phyloP scores from a whole-genome alignment of 257 asterid species.

The Gardenia jasminoides region DNA sequence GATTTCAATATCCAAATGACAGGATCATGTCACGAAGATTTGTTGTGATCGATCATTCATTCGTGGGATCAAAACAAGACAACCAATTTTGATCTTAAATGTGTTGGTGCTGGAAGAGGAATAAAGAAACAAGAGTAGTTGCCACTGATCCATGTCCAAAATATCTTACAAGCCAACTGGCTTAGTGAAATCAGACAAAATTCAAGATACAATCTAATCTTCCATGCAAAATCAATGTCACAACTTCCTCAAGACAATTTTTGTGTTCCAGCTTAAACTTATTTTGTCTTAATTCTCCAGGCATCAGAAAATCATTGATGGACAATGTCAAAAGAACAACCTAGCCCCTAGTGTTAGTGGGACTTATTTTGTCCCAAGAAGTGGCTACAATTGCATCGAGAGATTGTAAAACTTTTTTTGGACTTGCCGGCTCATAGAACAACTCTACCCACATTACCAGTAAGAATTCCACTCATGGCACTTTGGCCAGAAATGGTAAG shows the following conservation, averaged over 20 bases:
- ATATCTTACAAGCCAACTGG: not conserved
- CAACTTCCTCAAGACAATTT: not conserved
- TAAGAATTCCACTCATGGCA: not conserved
- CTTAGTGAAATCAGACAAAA: not conserved
- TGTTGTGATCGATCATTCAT: not conserved
- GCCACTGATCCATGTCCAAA: not conserved
- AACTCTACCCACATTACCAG: not conserved
- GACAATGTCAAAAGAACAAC: not conserved
- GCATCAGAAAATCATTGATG: not conserved
- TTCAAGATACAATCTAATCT: too few species aligned
- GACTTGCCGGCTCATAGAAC: not conserved
- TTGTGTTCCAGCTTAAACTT: not conserved
- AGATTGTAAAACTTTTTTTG: not conserved
- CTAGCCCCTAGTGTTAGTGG: not conserved
- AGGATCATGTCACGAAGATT: not conserved
- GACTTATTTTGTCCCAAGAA: not conserved
- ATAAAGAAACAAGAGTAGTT: not conserved
- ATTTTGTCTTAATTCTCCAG: not conserved
- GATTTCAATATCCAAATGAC: not conserved
- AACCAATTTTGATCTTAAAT: not conserved
- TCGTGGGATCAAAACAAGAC: not conserved
- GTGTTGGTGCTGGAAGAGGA: not conserved
- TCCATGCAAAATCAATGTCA: not conserved
- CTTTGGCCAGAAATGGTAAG: not conserved
- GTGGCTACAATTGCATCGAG: slow-evolving; percentile 1